A percentile compares a stretch with the other conserved stretches of the same genome.
Conservation (phyloP, 2,329 filamentous ascomycete genomes). For the Aspergillus latus region DNA sequence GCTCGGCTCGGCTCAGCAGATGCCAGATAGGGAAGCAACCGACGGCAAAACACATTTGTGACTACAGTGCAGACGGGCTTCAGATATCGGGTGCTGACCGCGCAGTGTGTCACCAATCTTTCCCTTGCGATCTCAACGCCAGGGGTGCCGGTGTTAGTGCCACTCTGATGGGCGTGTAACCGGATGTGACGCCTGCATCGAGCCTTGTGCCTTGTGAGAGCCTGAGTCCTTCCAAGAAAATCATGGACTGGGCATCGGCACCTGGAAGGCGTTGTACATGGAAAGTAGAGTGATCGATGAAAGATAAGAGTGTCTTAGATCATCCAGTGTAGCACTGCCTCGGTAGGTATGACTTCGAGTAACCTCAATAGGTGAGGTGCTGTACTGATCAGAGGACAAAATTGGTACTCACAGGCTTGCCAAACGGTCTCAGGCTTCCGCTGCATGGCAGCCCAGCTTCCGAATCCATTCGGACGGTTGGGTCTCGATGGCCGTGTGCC, state of each 20-base stretch:
- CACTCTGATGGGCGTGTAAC: neutral
- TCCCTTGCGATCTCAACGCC: slow-evolving; percentile 1
- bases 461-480: neutral
- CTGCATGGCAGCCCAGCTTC: neutral
- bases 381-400: neutral
- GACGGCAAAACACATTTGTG: neutral
- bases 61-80: neutral
- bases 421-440: neutral
- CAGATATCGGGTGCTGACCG: slow-evolving; percentile 8
- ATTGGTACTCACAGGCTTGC: neutral
- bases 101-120: neutral
- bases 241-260: slow-evolving; percentile 6
- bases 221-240: neutral
- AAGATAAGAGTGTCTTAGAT: slow-evolving; percentile 8
- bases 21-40: neutral
- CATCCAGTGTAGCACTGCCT: slow-evolving; percentile 3
- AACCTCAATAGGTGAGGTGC: neutral
- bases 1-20: neutral
- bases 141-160: neutral
- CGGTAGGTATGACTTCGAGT: slow-evolving; percentile 3
- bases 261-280: slow-evolving; percentile 1
- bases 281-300: slow-evolving; percentile 4
- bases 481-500: neutral
- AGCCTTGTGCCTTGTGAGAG: neutral
- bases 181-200: slow-evolving; percentile 10